Conservation (phyloP, 2,329 filamentous ascomycete species). For the Ascochyta fabae region DNA sequence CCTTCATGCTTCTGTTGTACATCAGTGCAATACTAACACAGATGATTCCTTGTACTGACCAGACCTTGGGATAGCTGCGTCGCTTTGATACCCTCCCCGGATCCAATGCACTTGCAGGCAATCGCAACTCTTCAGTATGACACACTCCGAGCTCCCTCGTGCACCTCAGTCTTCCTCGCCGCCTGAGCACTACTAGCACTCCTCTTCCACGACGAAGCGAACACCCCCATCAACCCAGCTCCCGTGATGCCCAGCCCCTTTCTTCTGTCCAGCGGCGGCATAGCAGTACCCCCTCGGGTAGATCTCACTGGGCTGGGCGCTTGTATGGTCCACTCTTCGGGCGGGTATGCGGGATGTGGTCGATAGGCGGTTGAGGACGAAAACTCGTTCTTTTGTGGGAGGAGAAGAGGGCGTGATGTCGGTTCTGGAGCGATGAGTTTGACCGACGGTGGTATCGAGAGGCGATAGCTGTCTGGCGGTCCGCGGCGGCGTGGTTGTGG, state of each 20-base stretch:
- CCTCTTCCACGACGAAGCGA: conserved; percentile 36
- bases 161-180: neutral
- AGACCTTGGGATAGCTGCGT: neutral
- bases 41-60: neutral
- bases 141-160: neutral
- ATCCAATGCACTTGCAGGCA: too few relatives aligned
- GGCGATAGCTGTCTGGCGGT: conserved; percentile 21
- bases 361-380: conserved; percentile 26
- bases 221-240: conserved; percentile 27
- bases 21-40: too few relatives aligned
- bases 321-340: conserved; percentile 34
- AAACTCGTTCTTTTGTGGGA: conserved; percentile 28
- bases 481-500: conserved; percentile 9
- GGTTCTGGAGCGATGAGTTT: conserved; percentile 23
- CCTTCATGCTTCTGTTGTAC: too few relatives aligned
- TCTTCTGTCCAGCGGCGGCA: conserved; percentile 26
- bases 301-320: conserved; percentile 40
- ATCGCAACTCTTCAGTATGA: neutral
- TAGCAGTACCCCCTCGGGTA: conserved; percentile 26
- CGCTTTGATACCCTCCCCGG: too few relatives aligned
- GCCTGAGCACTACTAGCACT: conserved; percentile 13
- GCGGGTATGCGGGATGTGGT: conserved; percentile 32
- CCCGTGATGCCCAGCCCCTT: conserved; percentile 13
- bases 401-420: conserved; percentile 18
- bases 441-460: conserved; percentile 35